phyloP scores from a whole-genome alignment of 441 rosid species.

The Croton setiger region DNA sequence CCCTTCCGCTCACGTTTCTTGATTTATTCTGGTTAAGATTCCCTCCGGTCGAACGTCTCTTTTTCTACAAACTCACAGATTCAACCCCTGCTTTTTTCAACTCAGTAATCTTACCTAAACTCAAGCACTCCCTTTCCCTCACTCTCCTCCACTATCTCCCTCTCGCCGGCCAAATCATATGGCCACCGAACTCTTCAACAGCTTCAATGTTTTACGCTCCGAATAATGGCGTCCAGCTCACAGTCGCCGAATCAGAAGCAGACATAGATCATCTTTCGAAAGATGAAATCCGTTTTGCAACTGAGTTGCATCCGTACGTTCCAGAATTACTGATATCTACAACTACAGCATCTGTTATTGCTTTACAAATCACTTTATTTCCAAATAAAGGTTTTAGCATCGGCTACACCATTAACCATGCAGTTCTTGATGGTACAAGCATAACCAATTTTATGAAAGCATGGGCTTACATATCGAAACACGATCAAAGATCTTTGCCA shows the following conservation, averaged over 20 bases:
- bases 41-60: slow-evolving; percentile 21
- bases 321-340: slow-evolving; percentile 9
- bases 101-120: slow-evolving; percentile 16
- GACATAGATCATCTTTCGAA: slow-evolving; percentile 2
- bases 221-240: slow-evolving; percentile 8
- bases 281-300: background rate
- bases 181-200: slow-evolving; percentile 16
- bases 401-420: slow-evolving; percentile 9
- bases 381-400: slow-evolving; percentile 21
- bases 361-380: slow-evolving; percentile 20
- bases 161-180: slow-evolving; percentile 23
- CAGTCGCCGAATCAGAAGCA: background rate
- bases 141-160: slow-evolving; percentile 26
- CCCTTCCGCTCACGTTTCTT: slow-evolving; percentile 18
- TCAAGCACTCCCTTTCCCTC: slow-evolving; percentile 20
- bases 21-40: slow-evolving; percentile 20
- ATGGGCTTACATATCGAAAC: slow-evolving; percentile 25
- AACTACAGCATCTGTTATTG: background rate
- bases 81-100: slow-evolving; percentile 12
- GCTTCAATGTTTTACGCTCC: slow-evolving; percentile 16
- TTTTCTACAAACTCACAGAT: slow-evolving; percentile 18
- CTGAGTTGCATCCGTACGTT: slow-evolving; percentile 10
- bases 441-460: slow-evolving; percentile 15
- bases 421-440: slow-evolving; percentile 20
- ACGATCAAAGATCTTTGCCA: background rate